Percentiles rank a stretch among this genome's conserved stretches.
Conservation (phyloP, 176 grass and related monocot species). For the Aegilops sharonensis region DNA sequence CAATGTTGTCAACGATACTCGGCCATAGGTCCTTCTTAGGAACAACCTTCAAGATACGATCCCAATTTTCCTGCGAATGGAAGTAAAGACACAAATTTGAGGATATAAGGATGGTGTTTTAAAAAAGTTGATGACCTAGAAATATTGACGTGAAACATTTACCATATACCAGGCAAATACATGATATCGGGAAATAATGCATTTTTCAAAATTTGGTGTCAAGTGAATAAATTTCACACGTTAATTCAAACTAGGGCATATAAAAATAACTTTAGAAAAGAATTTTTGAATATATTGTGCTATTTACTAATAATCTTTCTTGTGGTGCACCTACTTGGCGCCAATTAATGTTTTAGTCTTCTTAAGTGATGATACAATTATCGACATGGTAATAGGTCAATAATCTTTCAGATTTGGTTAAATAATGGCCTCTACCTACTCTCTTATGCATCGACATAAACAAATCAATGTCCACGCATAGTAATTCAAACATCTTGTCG, state of each 20-base stretch:
- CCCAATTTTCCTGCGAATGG: conserved; percentile 56
- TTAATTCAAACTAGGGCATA: not conserved
- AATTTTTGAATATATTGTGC: not conserved
- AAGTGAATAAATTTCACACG: not conserved
- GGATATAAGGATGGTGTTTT: not conserved
- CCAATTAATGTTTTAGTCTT: not conserved
- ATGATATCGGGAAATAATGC: too few species aligned
- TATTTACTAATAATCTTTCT: not conserved
- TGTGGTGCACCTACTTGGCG: not conserved
- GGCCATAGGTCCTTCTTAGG: not conserved
- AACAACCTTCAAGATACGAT: conserved; percentile 53
- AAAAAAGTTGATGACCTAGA: not conserved
- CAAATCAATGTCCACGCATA: not conserved
- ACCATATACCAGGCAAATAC: not conserved
- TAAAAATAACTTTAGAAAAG: not conserved
- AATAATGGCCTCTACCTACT: not conserved
- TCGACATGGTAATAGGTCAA: not conserved
- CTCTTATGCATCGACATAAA: not conserved
- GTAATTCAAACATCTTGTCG: not conserved
- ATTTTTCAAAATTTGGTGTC: too few species aligned
- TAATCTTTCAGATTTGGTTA: not conserved
- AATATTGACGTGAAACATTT: not conserved
- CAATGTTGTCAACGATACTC: not conserved
- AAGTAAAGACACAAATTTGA: conserved; percentile 20
- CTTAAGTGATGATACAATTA: not conserved